Evolutionary conservation across 768 basidiomycete species (phyloP), one percentile per base, ranked within the genome.

Genomic region (Gelatoporia subvermispora): DNA sequence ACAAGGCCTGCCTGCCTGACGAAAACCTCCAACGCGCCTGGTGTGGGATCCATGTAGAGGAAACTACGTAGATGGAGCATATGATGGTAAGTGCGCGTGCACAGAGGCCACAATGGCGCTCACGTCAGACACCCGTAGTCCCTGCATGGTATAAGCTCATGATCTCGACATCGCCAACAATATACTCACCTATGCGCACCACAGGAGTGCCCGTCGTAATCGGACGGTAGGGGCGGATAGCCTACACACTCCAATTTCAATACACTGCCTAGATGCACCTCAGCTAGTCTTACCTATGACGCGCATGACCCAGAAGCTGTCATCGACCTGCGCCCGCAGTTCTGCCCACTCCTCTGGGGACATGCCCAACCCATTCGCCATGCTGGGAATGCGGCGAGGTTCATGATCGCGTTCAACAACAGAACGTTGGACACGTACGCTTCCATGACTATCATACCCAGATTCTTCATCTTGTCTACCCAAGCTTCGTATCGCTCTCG

Each of bases 81-180:
- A 18, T 24, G 16, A 38, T 31, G 31, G 17, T 5, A 16, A 53
- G 44, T 39, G 23, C 24, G 20, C 40, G 21, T 44, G 34, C 28
- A 31, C 28, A 31, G 13, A 22, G 2, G 21, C 34, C 31, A 5
- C 25, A 40, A 36, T 10, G 35, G 36, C 18, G 35, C 23, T 58
- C 78, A 90, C 84, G 93, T 94, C 54, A 91, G 64, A 66, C 90
- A 93, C 21, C 93, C 93, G 58, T 95, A 96, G 63, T 95, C 93
- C 62, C 86, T 88, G 64, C 16, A 20, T n/a, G 7, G 7, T 38
- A 16, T 38, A 24, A 35, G 28, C 25, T 35, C 15, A 41, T 56
- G 40, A 17, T 3, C 21, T 20, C 17, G 20, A 18, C 18, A 50
- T 21, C 50, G 37, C 25, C 35, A 28, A 9, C 7, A 44, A 35